Percentiles rank a stretch among this genome's conserved stretches.
Evolutionary conservation across 2,329 filamentous ascomycete species (phyloP).

Genomic region (Aspergillus tubingensis): DNA sequence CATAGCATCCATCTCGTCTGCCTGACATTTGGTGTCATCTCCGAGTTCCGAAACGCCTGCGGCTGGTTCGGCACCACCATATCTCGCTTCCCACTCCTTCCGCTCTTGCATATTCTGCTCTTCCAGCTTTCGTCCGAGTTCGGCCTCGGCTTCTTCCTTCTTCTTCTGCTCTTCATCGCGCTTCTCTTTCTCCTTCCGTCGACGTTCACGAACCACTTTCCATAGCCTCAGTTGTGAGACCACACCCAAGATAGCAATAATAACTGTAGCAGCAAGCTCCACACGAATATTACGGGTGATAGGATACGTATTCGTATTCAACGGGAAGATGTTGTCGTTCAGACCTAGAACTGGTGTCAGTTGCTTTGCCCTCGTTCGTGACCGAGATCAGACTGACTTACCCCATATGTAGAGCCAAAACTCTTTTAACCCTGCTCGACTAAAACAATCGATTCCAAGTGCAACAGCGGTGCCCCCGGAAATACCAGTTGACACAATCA

Average conservation of each 20-base stretch:
- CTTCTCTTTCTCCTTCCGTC: constrained; percentile 49
- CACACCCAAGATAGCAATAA: constrained; percentile 73
- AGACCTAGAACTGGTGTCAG: constrained; percentile 51
- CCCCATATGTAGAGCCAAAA: constrained; percentile 94
- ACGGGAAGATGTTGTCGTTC: constrained; percentile 77
- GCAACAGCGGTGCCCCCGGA: constrained; percentile 76
- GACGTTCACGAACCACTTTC: constrained; percentile 68
- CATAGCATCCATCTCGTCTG: constrained; percentile 15
- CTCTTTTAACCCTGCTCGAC: constrained; percentile 85
- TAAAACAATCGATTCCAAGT: constrained; percentile 88
- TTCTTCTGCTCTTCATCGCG: constrained; percentile 56
- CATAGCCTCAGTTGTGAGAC: constrained; percentile 85
- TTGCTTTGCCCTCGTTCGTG: neutral
- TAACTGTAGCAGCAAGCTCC: constrained; percentile 75
- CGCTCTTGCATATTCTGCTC: constrained; percentile 48
- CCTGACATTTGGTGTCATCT: constrained; percentile 17
- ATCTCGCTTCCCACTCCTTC: constrained; percentile 72
- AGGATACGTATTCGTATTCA: constrained; percentile 75
- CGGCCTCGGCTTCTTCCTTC: constrained; percentile 66
- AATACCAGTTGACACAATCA: constrained; percentile 78
- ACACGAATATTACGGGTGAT: constrained; percentile 83
- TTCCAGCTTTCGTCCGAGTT: constrained; percentile 63
- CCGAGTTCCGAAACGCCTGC: constrained; percentile 28
- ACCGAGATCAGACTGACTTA: constrained; percentile 35
- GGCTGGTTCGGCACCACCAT: constrained; percentile 58